Percentiles rank a stretch among this genome's conserved stretches.
phyloP scores from a whole-genome alignment of 1,139 yeast species.

The Geotrichum europaeum region DNA sequence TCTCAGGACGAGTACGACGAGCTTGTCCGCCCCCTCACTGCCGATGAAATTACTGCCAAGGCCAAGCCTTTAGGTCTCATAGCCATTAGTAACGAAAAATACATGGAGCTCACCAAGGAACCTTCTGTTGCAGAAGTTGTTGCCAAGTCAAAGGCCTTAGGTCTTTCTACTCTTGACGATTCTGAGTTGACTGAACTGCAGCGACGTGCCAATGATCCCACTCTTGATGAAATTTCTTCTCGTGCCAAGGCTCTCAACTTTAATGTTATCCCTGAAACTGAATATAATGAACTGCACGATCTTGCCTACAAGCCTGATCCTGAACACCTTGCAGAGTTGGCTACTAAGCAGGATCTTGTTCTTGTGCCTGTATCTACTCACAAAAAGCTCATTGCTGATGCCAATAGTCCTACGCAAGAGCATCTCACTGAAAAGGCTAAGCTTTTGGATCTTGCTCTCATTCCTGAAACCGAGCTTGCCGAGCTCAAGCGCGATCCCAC shows the following conservation, averaged over 20 bases:
- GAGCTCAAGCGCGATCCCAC: constrained; percentile 20
- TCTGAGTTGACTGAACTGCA: constrained; percentile 16
- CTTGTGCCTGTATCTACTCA: constrained; percentile 8
- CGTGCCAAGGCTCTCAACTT: neutral
- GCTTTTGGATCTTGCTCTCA: constrained; percentile 11
- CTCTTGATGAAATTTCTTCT: constrained; percentile 14
- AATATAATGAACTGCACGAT: neutral
- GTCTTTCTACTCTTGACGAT: constrained; percentile 32
- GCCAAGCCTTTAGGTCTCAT: constrained; percentile 30
- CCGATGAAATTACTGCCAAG: constrained; percentile 28
- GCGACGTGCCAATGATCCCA: constrained; percentile 16
- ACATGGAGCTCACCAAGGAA: constrained; percentile 16
- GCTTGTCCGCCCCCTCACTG: constrained; percentile 14
- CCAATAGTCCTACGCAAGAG: constrained; percentile 27
- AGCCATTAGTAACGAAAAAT: constrained; percentile 29
- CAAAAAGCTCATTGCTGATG: constrained; percentile 15
- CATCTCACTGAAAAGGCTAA: constrained; percentile 27
- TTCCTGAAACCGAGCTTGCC: constrained; percentile 1
- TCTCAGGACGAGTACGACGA: constrained; percentile 5
- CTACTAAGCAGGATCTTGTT: constrained; percentile 18
- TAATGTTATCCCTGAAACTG: constrained; percentile 3
- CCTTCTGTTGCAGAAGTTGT: constrained; percentile 29
- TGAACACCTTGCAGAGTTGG: constrained; percentile 19
- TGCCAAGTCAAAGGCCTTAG: constrained; percentile 19
- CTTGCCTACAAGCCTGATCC: constrained; percentile 9